Conservation (phyloP, 306 rosid species). For the Vachellia pachyceras region DNA sequence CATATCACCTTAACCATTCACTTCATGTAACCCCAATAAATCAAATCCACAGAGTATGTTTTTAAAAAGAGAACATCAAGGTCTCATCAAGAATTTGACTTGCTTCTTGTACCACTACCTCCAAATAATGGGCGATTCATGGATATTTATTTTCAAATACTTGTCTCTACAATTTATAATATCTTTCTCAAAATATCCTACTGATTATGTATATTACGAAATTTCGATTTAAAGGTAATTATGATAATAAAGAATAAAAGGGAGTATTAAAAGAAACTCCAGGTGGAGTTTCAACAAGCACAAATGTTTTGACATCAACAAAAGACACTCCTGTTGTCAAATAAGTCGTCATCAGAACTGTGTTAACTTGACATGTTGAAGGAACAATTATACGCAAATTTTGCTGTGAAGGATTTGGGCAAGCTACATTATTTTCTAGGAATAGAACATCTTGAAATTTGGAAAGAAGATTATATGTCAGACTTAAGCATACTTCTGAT, state of each 20-base stretch:
- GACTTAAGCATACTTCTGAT: background rate
- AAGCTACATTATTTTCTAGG: background rate
- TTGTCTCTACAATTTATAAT: too few species aligned
- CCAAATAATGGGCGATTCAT: background rate
- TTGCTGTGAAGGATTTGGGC: background rate
- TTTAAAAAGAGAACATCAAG: background rate
- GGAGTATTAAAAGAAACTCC: too few species aligned
- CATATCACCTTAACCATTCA: too few species aligned
- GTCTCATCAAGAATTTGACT: background rate
- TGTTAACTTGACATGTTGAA: background rate
- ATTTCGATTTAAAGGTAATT: too few species aligned
- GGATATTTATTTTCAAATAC: too few species aligned
- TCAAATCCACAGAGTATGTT: too few species aligned
- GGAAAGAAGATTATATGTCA: background rate
- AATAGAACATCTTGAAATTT: background rate
- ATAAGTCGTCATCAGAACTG: background rate
- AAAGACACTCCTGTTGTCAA: background rate
- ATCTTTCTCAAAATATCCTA: too few species aligned
- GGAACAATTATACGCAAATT: too few species aligned
- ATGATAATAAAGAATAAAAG: too few species aligned
- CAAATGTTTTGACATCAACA: background rate
- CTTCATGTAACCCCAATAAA: too few species aligned
- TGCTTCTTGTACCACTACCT: background rate
- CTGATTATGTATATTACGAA: too few species aligned
- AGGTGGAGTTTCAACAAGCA: background rate